Evolutionary conservation across 2,329 filamentous ascomycete genomes (phyloP).

Genomic region (Sporothrix mexicana): DNA sequence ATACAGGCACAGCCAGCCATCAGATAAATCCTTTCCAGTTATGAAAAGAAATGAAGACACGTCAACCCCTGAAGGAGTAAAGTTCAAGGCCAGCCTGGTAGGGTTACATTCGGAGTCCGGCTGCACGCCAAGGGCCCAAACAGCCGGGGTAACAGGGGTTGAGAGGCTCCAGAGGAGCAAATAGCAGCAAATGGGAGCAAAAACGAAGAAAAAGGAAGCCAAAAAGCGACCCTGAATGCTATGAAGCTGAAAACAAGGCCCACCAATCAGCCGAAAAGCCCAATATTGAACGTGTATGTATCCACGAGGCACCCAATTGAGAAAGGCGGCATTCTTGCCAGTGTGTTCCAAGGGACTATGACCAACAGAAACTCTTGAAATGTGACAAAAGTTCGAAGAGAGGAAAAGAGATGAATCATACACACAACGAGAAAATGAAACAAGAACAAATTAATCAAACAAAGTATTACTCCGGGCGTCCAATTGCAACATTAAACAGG

Average conservation of each 20-base stretch:
- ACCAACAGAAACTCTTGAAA: not conserved
- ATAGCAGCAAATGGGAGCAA: too few species aligned
- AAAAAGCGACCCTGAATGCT: not conserved
- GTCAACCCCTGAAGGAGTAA: not conserved
- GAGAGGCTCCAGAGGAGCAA: not conserved
- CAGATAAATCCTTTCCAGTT: not conserved
- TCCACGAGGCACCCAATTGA: not conserved
- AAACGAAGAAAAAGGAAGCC: not conserved
- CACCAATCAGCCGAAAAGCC: not conserved
- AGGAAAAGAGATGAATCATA: not conserved
- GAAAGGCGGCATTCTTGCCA: not conserved
- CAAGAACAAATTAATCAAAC: not conserved
- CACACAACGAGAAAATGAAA: not conserved
- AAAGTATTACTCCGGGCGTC: not conserved
- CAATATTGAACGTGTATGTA: not conserved
- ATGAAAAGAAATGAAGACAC: too few species aligned
- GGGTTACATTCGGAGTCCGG: constrained; percentile 26
- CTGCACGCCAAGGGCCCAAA: not conserved
- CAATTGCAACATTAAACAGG: not conserved
- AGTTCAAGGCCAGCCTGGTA: not conserved
- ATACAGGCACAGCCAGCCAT: not conserved
- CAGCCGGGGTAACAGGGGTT: not conserved
- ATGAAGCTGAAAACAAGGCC: constrained; percentile 12
- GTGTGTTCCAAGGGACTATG: not conserved
- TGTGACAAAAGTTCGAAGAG: not conserved